Conservation (phyloP, 2,329 filamentous ascomycete genomes). For the Fonsecaea nubica region DNA sequence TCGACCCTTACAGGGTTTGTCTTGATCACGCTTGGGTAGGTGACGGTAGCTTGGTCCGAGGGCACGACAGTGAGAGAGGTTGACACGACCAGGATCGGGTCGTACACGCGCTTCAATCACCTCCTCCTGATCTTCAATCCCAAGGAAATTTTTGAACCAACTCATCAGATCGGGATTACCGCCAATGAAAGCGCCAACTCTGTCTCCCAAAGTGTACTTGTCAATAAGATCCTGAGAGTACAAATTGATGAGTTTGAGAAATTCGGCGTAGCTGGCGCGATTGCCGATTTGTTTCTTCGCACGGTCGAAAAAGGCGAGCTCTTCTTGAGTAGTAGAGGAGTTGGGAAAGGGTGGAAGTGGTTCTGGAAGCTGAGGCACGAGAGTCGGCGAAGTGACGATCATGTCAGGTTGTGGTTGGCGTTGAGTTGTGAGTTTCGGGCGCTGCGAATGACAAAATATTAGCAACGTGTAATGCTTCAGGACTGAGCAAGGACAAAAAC, state of each 20-base stretch:
- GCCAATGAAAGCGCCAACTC: constrained; percentile 84
- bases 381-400: constrained; percentile 73
- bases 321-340: constrained; percentile 77
- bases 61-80: constrained; percentile 92
- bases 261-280: constrained; percentile 90
- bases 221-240: constrained; percentile 94
- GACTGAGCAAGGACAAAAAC: background rate
- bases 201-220: constrained; percentile 78
- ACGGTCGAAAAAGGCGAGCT: constrained; percentile 91
- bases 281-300: constrained; percentile 97
- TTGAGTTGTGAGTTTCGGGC: constrained; percentile 35
- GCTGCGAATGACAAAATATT: constrained; percentile 22
- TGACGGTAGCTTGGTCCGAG: constrained; percentile 94
- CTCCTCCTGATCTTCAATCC: constrained; percentile 76
- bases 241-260: constrained; percentile 94
- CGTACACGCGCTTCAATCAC: constrained; percentile 78
- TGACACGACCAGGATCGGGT: constrained; percentile 80
- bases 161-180: constrained; percentile 86
- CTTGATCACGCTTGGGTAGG: constrained; percentile 85
- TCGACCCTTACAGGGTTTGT: constrained; percentile 89
- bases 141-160: constrained; percentile 85
- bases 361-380: constrained; percentile 86
- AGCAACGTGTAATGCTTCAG: background rate
- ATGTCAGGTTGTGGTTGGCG: constrained; percentile 53
- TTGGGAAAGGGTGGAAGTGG: constrained; percentile 79